Evolutionary conservation across 495 filamentous ascomycete species (phyloP).

Genomic region (Penicillium coffeae): DNA sequence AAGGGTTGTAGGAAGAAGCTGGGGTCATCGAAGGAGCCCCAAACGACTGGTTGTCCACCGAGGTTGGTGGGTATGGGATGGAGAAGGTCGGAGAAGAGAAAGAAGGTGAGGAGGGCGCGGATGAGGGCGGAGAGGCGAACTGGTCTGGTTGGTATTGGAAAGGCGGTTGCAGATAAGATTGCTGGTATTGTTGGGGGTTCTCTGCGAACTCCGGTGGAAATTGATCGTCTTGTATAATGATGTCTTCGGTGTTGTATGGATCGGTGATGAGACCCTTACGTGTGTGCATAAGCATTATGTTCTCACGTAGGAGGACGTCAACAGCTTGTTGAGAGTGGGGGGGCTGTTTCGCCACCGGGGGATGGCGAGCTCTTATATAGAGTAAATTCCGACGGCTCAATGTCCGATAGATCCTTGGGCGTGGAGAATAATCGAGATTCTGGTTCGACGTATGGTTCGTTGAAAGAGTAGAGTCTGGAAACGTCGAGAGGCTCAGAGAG

Average conservation of each 20-base stretch:
- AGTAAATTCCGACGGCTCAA: slow-evolving; percentile 28
- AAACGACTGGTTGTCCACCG: slow-evolving; percentile 34
- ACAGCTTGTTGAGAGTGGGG: slow-evolving; percentile 17
- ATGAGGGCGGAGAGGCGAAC: slow-evolving; percentile 41
- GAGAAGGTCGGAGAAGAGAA: slow-evolving; percentile 43
- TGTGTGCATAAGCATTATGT: slow-evolving; percentile 49
- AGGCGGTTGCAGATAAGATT: slow-evolving; percentile 31
- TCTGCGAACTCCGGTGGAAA: slow-evolving; percentile 36
- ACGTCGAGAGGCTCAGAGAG: slow-evolving; percentile 27
- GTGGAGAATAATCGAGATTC: neutral
- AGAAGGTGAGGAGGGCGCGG: slow-evolving; percentile 37
- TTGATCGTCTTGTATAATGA: slow-evolving; percentile 47
- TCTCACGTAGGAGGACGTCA: slow-evolving; percentile 31
- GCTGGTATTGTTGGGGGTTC: slow-evolving; percentile 25
- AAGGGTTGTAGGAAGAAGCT: slow-evolving; percentile 42
- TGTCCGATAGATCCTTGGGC: slow-evolving; percentile 26
- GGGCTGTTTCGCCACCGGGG: slow-evolving; percentile 33
- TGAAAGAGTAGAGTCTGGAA: slow-evolving; percentile 34
- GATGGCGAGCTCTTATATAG: slow-evolving; percentile 29
- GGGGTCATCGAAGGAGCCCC: slow-evolving; percentile 49
- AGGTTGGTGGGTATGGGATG: slow-evolving; percentile 28
- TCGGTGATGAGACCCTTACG: slow-evolving; percentile 49
- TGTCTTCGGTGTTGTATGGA: slow-evolving; percentile 35
- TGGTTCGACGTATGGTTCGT: neutral
- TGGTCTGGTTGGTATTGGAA: slow-evolving; percentile 35